Conservation (phyloP, 768 basidiomycete species). For the Cantharellus cinnabarinus region DNA sequence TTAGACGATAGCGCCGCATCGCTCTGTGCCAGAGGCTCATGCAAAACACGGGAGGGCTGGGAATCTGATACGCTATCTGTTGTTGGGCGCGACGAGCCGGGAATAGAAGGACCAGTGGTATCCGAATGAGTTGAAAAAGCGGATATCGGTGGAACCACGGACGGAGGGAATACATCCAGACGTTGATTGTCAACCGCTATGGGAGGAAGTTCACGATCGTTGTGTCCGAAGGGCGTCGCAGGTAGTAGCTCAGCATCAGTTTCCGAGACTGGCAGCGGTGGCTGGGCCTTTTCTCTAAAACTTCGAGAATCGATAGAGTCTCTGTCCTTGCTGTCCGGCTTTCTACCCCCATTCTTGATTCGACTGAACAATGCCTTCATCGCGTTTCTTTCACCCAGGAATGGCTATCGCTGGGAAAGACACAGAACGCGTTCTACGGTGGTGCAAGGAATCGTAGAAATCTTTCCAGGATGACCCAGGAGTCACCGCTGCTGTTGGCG, state of each 20-base stretch:
- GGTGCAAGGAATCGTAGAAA: background rate
- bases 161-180: background rate
- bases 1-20: constrained; percentile 34
- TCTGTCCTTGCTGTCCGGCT: constrained; percentile 31
- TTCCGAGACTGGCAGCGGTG: constrained; percentile 11
- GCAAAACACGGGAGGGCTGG: constrained; percentile 11
- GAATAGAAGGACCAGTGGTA: constrained; percentile 6
- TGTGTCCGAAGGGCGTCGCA: constrained; percentile 21
- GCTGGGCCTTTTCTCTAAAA: constrained; percentile 11
- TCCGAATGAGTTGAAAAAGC: background rate
- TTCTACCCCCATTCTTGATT: constrained; percentile 27
- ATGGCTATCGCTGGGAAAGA: background rate
- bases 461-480: background rate
- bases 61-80: constrained; percentile 19
- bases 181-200: background rate
- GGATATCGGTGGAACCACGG: background rate
- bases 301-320: constrained; percentile 9
- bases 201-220: constrained; percentile 1
- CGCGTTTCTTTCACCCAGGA: background rate
- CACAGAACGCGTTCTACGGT: background rate
- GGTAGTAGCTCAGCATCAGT: constrained; percentile 16
- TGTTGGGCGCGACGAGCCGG: constrained; percentile 21
- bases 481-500: background rate
- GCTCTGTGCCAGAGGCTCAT: background rate
- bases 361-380: constrained; percentile 79